These are phyloP conservation scores for Syzygium malaccense DNA, from an alignment of 441 rosid genomes.

Conservation along the genomic window DNA sequence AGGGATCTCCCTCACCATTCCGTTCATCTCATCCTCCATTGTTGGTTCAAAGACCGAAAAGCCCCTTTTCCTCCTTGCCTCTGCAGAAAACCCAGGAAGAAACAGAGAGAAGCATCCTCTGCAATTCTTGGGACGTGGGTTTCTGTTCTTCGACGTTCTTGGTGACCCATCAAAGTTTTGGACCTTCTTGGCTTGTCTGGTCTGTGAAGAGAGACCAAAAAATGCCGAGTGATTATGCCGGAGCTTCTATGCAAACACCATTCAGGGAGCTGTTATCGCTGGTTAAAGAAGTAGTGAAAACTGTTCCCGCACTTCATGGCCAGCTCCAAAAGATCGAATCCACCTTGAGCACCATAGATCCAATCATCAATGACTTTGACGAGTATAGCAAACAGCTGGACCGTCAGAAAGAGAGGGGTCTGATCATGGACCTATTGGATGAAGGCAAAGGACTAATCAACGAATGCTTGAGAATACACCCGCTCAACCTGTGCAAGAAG, in stretches of 20 bases:
- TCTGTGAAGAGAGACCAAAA: too few species aligned
- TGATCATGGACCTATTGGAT: background rate
- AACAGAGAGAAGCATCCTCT: background rate
- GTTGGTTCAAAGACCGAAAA: background rate
- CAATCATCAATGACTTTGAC: background rate
- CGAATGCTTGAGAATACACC: background rate
- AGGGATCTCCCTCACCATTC: too few species aligned
- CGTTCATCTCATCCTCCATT: background rate
- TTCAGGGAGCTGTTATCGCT: too few species aligned
- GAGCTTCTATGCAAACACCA: too few species aligned
- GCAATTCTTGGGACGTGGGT: background rate
- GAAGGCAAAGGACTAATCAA: background rate
- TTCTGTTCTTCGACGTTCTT: background rate
- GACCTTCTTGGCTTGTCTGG: background rate
- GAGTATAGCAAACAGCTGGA: background rate
- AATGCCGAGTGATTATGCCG: too few species aligned
- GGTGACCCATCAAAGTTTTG: background rate
- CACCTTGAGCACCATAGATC: background rate
- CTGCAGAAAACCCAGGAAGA: background rate
- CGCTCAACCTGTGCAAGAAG: background rate
- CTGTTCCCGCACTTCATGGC: too few species aligned
- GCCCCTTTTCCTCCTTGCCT: background rate
- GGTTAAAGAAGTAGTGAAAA: too few species aligned
- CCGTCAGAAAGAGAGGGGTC: background rate
- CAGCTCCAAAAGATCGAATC: background rate